Evolutionary conservation across 768 basidiomycete species (phyloP), one percentile per base, ranked within the genome.

Genomic region (Lenzites betulinus): DNA sequence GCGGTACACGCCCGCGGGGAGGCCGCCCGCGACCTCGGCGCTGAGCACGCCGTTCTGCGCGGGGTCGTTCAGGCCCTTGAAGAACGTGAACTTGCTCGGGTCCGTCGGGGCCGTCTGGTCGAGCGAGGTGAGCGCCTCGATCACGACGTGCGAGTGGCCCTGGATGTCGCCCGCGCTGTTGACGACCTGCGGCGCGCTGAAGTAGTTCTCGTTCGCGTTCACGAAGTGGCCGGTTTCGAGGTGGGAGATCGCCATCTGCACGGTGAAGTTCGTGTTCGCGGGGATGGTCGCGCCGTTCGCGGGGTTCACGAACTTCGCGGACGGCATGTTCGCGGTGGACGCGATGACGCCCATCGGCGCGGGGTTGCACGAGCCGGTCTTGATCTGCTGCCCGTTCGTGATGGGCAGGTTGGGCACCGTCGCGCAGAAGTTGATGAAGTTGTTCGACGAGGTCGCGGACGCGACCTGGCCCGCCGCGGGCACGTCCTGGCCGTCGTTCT

Each of bases 391-490:
- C 28, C 82, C 83, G 71, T 83, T 80, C 25, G 83, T 84, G 57
- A 80, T 68, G 16, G 78, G 71, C 51, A 74, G 64, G 53, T 73
- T 62, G 30, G 72, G 66, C 12, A 68, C 59, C 20, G 69, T 71
- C 12, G 67, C 59, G 67, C 83, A 83, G 69, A 79, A 82, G 78
- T 86, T 86, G 79, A 83, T 83, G 73, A 83, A 89, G 79, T 89
- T 88, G 78, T 88, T 87, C 44, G 66, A 67, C 43, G 83, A 83
- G 5, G 83, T 85, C 33, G 79, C 65, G 9, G 83, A 82, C 0
- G 79, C 69, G 43, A 78, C 79, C 69, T 86, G 83, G 36, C 82
- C 84, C 33, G 69, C 69, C 4, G 79, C 25, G 22, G 58, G 54
- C 16, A 44, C 54, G 50, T 73, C 74, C 70, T 82, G 80, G 9